A percentile compares a stretch with the other conserved stretches of the same genome.
Evolutionary conservation across 2,329 filamentous ascomycete genomes (phyloP).

Genomic region (Talaromyces atroroseus): DNA sequence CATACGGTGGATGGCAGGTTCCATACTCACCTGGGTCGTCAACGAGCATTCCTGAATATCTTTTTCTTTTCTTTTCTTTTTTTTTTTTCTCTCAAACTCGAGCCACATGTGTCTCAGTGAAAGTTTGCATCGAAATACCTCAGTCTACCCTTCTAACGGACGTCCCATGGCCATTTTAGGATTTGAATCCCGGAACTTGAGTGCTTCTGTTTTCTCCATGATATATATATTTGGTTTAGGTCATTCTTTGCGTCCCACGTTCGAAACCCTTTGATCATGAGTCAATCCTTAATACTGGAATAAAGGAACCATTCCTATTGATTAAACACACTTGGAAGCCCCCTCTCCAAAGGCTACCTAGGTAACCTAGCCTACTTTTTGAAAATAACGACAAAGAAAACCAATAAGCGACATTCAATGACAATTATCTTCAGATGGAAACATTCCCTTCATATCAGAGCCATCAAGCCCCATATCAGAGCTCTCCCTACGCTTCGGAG

Average conservation of each 20-base stretch:
- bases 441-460: slow-evolving; percentile 1
- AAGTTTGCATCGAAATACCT: not conserved
- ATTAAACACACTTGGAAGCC: not conserved
- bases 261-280: not conserved
- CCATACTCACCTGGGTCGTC: slow-evolving; percentile 1
- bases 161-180: not conserved
- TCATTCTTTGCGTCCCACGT: slow-evolving; percentile 2
- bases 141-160: not conserved
- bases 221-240: slow-evolving; percentile 8
- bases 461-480: slow-evolving; percentile 8
- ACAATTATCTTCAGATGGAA: slow-evolving; percentile 11
- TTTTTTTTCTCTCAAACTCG: no score
- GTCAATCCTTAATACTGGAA: not conserved
- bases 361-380: not conserved
- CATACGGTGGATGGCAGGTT: not conserved
- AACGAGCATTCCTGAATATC: not conserved
- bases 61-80: no score
- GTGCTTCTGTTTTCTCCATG: not conserved
- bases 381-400: slow-evolving; percentile 3
- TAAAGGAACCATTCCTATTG: not conserved
- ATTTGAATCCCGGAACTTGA: not conserved
- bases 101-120: not conserved
- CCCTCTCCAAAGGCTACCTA: not conserved
- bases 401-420: slow-evolving; percentile 7
- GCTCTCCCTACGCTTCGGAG: not conserved